Percentiles rank a stretch among this genome's conserved stretches.
Evolutionary conservation across 768 basidiomycete species (phyloP).

Genomic region (Mrakia blollopis): DNA sequence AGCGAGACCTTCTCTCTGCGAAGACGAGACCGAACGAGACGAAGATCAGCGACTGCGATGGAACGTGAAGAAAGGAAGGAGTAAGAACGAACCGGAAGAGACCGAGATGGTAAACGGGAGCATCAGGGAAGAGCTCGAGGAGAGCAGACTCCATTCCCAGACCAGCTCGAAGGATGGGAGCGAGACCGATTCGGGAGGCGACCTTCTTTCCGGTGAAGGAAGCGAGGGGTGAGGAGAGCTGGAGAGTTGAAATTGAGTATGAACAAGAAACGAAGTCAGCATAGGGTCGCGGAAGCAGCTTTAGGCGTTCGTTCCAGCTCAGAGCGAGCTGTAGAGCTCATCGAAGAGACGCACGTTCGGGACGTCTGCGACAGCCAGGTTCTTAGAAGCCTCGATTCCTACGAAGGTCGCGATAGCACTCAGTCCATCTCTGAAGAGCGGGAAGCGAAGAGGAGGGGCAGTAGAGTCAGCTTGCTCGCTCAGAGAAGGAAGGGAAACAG

Average conservation of each 20-base stretch:
- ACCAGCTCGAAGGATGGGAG: constrained; percentile 88
- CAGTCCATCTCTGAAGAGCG: constrained; percentile 54
- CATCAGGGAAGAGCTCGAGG: constrained; percentile 68
- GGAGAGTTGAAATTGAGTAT: background rate
- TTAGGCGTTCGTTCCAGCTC: background rate
- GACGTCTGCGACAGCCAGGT: constrained; percentile 61
- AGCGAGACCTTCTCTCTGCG: constrained; percentile 62
- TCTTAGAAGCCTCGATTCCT: constrained; percentile 74
- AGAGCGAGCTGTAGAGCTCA: constrained; percentile 1
- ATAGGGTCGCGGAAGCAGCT: background rate
- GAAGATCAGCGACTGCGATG: background rate
- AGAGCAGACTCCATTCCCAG: constrained; percentile 74
- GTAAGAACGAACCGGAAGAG: constrained; percentile 53
- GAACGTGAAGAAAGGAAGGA: no score
- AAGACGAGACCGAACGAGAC: background rate
- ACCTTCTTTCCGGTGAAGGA: constrained; percentile 70
- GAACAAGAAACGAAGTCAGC: background rate
- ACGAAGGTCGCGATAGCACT: constrained; percentile 68
- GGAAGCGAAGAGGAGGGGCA: background rate
- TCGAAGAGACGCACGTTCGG: constrained; percentile 52
- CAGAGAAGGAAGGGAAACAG: background rate
- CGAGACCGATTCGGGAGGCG: constrained; percentile 73
- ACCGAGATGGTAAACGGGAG: constrained; percentile 85
- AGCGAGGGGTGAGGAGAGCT: constrained; percentile 63
- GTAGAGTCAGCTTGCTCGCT: background rate